phyloP scores from a whole-genome alignment of 257 asterid species.

The Solanum chaucha region DNA sequence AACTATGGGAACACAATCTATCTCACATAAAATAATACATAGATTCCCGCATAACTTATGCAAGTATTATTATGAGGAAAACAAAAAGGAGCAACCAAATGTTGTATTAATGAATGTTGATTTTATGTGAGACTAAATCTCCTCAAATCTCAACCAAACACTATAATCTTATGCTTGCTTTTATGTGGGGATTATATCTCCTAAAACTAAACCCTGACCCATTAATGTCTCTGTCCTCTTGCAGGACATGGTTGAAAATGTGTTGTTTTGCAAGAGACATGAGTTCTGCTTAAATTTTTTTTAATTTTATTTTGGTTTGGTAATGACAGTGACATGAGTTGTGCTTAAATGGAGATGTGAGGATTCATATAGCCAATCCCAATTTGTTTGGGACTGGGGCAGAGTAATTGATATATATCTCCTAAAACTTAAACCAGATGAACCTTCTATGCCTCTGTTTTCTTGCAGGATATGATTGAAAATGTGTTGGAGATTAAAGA shows the following conservation, averaged over 20 bases:
- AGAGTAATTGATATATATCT: background rate
- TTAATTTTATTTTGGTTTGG: background rate
- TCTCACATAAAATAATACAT: background rate
- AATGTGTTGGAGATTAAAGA: slow-evolving; percentile 96
- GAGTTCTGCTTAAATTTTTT: background rate
- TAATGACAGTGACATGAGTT: background rate
- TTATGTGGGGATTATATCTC: background rate
- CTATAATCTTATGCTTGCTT: background rate
- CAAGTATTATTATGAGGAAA: background rate
- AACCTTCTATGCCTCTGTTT: slow-evolving; percentile 2
- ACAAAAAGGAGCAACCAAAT: background rate
- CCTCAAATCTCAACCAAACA: background rate
- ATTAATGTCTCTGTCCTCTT: background rate
- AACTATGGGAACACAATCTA: background rate
- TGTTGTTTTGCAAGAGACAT: slow-evolving; percentile 9
- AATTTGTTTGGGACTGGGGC: background rate
- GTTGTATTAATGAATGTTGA: background rate
- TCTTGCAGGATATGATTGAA: slow-evolving; percentile 92
- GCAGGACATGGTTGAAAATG: slow-evolving; percentile 97
- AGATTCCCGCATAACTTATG: background rate
- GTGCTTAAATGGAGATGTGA: background rate
- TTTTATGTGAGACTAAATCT: background rate
- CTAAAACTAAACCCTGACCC: background rate
- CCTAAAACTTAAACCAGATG: background rate
- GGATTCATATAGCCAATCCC: too few relatives aligned